Evolutionary conservation across 441 rosid species (phyloP).

Genomic region (Caryocar brasiliense): DNA sequence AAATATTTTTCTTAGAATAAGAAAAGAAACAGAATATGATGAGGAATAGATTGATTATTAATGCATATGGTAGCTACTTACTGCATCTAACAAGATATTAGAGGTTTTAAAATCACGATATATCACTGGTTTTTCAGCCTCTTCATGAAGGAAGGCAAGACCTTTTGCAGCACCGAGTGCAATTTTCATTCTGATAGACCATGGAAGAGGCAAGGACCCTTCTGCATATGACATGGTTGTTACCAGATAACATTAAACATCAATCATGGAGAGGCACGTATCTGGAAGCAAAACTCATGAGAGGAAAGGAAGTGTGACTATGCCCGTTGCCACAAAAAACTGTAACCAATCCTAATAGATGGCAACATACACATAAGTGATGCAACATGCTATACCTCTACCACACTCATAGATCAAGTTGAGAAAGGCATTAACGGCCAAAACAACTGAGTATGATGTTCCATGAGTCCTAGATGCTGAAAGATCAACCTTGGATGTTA

Average conservation of each 20-base stretch:
- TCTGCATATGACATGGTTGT: constrained; percentile 27
- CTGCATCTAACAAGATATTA: constrained; percentile 57
- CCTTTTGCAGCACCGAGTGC: constrained; percentile 67
- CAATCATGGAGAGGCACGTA: neutral
- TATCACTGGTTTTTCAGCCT: constrained; percentile 64
- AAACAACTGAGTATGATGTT: too few species aligned
- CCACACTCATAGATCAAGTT: too few species aligned
- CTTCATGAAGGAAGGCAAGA: constrained; percentile 64
- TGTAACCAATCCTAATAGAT: too few species aligned
- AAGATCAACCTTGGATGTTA: too few species aligned
- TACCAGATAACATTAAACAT: constrained; percentile 26
- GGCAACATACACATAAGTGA: too few species aligned
- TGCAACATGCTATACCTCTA: too few species aligned
- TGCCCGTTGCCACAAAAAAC: too few species aligned
- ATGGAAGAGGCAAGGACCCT: constrained; percentile 74
- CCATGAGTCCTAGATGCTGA: too few species aligned
- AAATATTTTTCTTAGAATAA: too few species aligned
- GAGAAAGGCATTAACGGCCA: too few species aligned
- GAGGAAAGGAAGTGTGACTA: too few species aligned
- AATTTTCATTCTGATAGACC: constrained; percentile 64
- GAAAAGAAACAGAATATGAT: neutral
- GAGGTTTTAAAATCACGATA: constrained; percentile 70
- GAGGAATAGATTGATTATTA: neutral
- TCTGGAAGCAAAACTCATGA: neutral
- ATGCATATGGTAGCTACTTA: constrained; percentile 16